Percentiles rank a stretch among this genome's conserved stretches.
Evolutionary conservation across 345 rosid genomes (phyloP).

Genomic region (Hypericum perforatum): DNA sequence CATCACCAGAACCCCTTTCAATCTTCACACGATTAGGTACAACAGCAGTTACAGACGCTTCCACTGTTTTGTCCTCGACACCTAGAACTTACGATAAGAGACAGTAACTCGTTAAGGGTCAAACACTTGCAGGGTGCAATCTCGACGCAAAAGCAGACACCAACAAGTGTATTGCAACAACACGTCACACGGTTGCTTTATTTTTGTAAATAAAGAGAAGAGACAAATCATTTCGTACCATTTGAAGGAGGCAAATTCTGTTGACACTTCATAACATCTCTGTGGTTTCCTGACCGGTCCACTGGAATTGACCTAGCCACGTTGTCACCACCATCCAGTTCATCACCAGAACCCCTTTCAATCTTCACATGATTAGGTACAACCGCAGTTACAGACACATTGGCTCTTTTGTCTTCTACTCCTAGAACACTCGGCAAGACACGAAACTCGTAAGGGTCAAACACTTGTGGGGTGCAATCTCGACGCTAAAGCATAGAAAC

Average conservation of each 20-base stretch:
- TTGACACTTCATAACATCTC: constrained; percentile 21
- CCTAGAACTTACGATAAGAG: constrained; percentile 20
- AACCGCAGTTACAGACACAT: constrained; percentile 11
- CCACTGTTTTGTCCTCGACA: constrained; percentile 16
- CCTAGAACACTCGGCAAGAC: constrained; percentile 20
- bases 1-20: constrained; percentile 21
- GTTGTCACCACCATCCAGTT: constrained; percentile 29
- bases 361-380: constrained; percentile 29
- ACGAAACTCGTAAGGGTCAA: constrained; percentile 7
- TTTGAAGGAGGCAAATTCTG: constrained; percentile 23
- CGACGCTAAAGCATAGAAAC: background rate
- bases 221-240: constrained; percentile 21
- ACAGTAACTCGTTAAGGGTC: constrained; percentile 14
- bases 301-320: constrained; percentile 26
- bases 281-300: constrained; percentile 28
- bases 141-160: background rate
- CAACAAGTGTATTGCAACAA: no score
- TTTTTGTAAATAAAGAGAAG: background rate
- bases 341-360: constrained; percentile 21
- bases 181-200: no score
- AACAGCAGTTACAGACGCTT: constrained; percentile 11
- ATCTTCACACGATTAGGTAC: constrained; percentile 29
- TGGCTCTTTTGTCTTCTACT: constrained; percentile 16
- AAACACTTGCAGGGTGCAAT: constrained; percentile 5
- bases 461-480: constrained; percentile 5